Base-by-base conservation (phyloP, 768 basidiomycete genomes). In the Pulveroboletus sp. region DNA sequence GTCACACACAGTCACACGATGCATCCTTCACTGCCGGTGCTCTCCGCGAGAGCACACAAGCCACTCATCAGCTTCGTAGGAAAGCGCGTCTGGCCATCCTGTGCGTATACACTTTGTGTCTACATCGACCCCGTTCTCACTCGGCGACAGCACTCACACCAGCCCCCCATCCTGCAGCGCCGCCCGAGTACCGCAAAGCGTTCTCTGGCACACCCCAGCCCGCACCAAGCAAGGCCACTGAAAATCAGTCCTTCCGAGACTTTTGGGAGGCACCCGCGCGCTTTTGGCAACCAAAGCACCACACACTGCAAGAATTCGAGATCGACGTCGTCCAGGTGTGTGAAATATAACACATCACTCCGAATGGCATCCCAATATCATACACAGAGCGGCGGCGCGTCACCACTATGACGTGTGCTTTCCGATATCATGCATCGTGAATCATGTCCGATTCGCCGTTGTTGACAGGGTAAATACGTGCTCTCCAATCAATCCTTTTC, bases 401-500 rank as follows among this genome's bases (percentile, higher is more conserved):
- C 84, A 14, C 61, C 79, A 41, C 66, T 57, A 41, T 74, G 56
- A 69, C 33, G 13, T 40, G 21, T 39, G 33, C n/a, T 7, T 23
- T 16, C 38, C 17, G 27, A 37, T 40, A 31, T 32, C 25, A 5
- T 5, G 9, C 25, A 27, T 27, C 9, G n/a, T n/a, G n/a, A n/a
- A n/a, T n/a, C n/a, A n/a, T 27, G 13, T 20, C 10, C 9, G 16
- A 27, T 21, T 14, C 20, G 16, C 41, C 3, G 13, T 5, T 13
- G 29, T 20, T 13, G 24, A 45, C 17, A 27, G 35, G 20, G 45
- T 48, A 48, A 37, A 56, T 45, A 49, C 40, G 45, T 33, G 17
- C 13, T 25, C 17, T 19, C 6, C n/a, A 34, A 58, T 75, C 73
- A 93, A 68, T 93, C 90, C 68, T 88, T 91, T 77, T 93, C 90